These are phyloP conservation scores for Malbranchea zuffiana DNA, from an alignment of 2,329 filamentous ascomycete genomes.

Conservation along the genomic window DNA sequence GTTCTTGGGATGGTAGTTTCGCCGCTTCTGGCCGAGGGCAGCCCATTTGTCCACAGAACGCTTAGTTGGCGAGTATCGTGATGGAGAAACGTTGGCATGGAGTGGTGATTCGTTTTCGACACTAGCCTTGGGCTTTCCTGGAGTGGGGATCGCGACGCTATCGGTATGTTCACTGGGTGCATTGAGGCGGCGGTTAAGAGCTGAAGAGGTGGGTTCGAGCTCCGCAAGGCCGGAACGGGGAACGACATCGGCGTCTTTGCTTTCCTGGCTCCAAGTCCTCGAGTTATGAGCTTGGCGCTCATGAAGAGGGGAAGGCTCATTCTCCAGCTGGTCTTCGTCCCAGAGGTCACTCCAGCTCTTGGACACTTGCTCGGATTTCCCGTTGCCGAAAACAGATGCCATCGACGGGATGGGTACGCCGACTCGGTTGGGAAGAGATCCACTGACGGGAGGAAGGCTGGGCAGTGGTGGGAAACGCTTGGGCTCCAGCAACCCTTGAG, in stretches of 20 bases:
- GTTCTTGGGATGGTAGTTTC: constrained; percentile 50
- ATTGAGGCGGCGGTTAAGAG: constrained; percentile 38
- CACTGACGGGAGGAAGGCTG: constrained; percentile 62
- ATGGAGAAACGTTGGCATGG: constrained; percentile 11
- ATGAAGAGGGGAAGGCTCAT: constrained; percentile 50
- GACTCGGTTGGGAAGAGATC: constrained; percentile 59
- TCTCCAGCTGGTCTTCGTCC: constrained; percentile 78
- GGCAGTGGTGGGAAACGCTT: constrained; percentile 39
- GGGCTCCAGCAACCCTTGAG: constrained; percentile 44
- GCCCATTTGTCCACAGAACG: constrained; percentile 67
- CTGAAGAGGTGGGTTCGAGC: constrained; percentile 41
- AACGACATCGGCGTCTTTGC: constrained; percentile 42
- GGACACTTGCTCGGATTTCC: constrained; percentile 63
- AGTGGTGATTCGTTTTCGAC: constrained; percentile 48
- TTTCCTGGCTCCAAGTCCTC: constrained; percentile 70
- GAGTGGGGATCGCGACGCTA: constrained; percentile 45
- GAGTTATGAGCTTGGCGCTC: constrained; percentile 53
- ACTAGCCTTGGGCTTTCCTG: constrained; percentile 58
- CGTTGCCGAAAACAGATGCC: constrained; percentile 65
- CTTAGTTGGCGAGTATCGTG: constrained; percentile 52
- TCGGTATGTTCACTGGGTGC: constrained; percentile 28
- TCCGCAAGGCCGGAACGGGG: constrained; percentile 43
- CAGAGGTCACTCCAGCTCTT: constrained; percentile 99
- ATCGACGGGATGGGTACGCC: constrained; percentile 54
- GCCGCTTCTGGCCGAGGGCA: constrained; percentile 70